Conservation (phyloP, 1,284 basidiomycete genomes). For the Austropuccinia psidii region DNA sequence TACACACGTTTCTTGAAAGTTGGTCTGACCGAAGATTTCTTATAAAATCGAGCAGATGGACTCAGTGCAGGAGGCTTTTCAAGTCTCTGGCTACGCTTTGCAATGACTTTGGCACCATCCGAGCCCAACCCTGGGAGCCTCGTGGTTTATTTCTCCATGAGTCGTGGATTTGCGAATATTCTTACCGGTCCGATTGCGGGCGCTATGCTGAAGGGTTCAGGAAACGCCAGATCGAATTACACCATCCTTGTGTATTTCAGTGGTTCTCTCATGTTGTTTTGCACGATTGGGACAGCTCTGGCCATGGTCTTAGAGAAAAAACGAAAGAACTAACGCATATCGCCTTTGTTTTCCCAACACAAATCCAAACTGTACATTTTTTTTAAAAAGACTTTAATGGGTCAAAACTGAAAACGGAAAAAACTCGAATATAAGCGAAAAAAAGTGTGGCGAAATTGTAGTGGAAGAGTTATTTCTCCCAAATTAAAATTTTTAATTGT, state of each 20-base stretch:
- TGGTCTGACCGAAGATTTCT: background rate
- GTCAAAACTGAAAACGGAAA: too few species aligned
- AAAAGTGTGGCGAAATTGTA: too few species aligned
- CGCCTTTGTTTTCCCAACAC: too few species aligned
- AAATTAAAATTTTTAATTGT: too few species aligned
- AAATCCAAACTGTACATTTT: too few species aligned
- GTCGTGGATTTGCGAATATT: constrained; percentile 19
- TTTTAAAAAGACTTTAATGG: too few species aligned
- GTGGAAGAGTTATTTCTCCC: too few species aligned
- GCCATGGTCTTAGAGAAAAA: too few species aligned
- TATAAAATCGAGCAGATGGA: constrained; percentile 19
- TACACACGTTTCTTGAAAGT: background rate
- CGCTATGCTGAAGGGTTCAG: constrained; percentile 1
- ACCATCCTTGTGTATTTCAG: constrained; percentile 25
- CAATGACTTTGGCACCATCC: constrained; percentile 21
- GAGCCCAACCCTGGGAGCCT: constrained; percentile 22
- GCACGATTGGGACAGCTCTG: constrained; percentile 4
- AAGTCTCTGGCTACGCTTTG: constrained; percentile 25
- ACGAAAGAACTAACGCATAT: too few species aligned
- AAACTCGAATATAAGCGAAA: too few species aligned
- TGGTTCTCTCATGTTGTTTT: constrained; percentile 24
- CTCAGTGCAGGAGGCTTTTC: constrained; percentile 33
- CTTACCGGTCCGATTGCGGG: constrained; percentile 29
- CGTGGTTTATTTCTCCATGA: constrained; percentile 11
- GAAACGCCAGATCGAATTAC: constrained; percentile 2